A percentile compares a stretch with the other conserved stretches of the same genome.
Evolutionary conservation across 2,329 filamentous ascomycete genomes (phyloP).

Genomic region (Zalaria obscura): DNA sequence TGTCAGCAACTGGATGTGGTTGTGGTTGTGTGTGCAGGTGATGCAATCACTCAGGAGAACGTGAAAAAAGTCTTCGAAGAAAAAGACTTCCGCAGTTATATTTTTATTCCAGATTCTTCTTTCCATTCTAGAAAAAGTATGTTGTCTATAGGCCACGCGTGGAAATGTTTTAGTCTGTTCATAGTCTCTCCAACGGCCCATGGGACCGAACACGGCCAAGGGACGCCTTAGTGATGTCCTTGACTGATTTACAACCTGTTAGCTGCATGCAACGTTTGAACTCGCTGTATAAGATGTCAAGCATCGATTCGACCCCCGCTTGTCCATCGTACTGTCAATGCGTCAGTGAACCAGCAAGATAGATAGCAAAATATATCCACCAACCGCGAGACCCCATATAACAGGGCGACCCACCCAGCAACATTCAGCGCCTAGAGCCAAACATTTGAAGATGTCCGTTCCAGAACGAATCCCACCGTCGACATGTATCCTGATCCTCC

Average conservation of each 20-base stretch:
- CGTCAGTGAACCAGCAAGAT: conserved; percentile 2
- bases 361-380: conserved; percentile 4
- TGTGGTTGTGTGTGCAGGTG: too few relatives aligned
- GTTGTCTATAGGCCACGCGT: too few relatives aligned
- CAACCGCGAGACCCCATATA: conserved; percentile 35
- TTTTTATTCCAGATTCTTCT: too few relatives aligned
- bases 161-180: background rate
- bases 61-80: too few relatives aligned
- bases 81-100: too few relatives aligned
- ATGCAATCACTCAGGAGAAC: too few relatives aligned
- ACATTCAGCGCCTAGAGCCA: conserved; percentile 37
- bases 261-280: conserved; percentile 23
- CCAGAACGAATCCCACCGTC: conserved; percentile 45
- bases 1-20: too few relatives aligned
- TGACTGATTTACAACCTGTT: conserved; percentile 18
- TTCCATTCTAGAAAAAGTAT: too few relatives aligned
- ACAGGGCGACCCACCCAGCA: conserved; percentile 34
- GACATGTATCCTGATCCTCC: conserved; percentile 44
- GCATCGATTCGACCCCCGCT: conserved; percentile 17
- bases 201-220: conserved; percentile 16
- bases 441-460: conserved; percentile 43
- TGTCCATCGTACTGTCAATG: conserved; percentile 19
- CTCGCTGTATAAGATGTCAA: conserved; percentile 3
- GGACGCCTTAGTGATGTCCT: conserved; percentile 19
- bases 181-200: conserved; percentile 20